Conservation (phyloP, 768 basidiomycete genomes). For the Auriculariales sp. region DNA sequence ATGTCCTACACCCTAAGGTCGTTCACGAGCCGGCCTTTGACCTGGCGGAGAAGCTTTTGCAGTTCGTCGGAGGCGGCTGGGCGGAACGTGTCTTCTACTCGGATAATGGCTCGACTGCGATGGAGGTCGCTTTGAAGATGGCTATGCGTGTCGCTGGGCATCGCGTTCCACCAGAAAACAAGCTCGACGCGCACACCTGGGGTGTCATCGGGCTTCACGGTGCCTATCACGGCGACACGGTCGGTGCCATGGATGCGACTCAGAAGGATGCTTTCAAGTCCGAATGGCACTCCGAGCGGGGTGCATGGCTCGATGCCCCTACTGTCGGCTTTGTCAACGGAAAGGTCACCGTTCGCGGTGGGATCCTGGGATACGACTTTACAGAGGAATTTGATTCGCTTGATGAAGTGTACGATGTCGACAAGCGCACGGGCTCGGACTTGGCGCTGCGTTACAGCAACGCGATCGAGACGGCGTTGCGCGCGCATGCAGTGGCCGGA, state of each 20-base stretch:
- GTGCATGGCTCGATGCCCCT: constrained; percentile 88
- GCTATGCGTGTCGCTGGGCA: constrained; percentile 57
- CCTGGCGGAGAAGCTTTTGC: constrained; percentile 66
- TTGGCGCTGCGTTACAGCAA: constrained; percentile 50
- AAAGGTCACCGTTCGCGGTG: constrained; percentile 25
- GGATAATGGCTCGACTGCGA: constrained; percentile 90
- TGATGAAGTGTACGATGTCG: constrained; percentile 54
- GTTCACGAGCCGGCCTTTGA: constrained; percentile 74
- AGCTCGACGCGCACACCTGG: constrained; percentile 34
- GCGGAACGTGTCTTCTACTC: constrained; percentile 84
- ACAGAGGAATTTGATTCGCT: constrained; percentile 34
- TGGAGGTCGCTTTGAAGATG: constrained; percentile 98
- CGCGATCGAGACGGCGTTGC: constrained; percentile 41
- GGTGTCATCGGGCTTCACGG: constrained; percentile 80
- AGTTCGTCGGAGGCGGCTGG: constrained; percentile 72
- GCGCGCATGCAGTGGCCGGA: constrained; percentile 34
- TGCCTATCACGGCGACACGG: constrained; percentile 95
- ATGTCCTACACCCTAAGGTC: constrained; percentile 91
- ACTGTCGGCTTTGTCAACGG: constrained; percentile 57
- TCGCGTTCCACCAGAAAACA: constrained; percentile 24
- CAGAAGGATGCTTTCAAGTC: constrained; percentile 79
- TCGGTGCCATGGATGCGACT: constrained; percentile 93
- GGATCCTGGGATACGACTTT: constrained; percentile 19
- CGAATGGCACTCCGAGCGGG: constrained; percentile 90
- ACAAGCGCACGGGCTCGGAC: constrained; percentile 37